A percentile compares a stretch with the other conserved stretches of the same genome.
Conservation (phyloP, 768 basidiomycete genomes). For the Agaricus subrufescens region DNA sequence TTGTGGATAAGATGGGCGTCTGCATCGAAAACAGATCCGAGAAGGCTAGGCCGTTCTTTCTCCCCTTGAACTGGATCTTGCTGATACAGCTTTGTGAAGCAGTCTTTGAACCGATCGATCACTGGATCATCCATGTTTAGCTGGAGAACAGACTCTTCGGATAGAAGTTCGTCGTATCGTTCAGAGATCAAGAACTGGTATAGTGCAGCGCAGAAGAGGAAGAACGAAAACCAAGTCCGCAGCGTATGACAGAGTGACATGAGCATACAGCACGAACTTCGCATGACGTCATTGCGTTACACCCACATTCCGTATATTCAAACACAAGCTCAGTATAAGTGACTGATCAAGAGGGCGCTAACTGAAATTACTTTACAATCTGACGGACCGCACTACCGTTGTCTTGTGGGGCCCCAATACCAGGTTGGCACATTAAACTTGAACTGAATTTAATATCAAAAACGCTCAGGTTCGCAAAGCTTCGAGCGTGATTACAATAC, state of each 20-base stretch:
- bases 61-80: background rate
- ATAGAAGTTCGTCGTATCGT: too few relatives aligned
- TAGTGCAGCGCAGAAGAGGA: background rate
- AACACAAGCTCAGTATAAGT: too few relatives aligned
- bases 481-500: too few relatives aligned
- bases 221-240: background rate
- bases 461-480: too few relatives aligned
- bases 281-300: background rate
- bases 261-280: background rate
- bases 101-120: background rate
- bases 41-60: background rate
- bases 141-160: background rate
- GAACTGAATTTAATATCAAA: too few relatives aligned
- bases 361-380: too few relatives aligned
- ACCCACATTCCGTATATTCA: background rate
- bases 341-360: too few relatives aligned
- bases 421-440: too few relatives aligned
- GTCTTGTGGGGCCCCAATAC: too few relatives aligned
- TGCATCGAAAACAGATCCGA: background rate
- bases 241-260: background rate
- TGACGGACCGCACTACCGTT: too few relatives aligned
- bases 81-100: background rate
- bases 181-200: background rate
- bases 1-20: constrained; percentile 13
- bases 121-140: background rate